Evolutionary conservation across 306 rosid species (phyloP), one percentile per base, ranked within the genome.

Genomic region (Crotalaria pallida): DNA sequence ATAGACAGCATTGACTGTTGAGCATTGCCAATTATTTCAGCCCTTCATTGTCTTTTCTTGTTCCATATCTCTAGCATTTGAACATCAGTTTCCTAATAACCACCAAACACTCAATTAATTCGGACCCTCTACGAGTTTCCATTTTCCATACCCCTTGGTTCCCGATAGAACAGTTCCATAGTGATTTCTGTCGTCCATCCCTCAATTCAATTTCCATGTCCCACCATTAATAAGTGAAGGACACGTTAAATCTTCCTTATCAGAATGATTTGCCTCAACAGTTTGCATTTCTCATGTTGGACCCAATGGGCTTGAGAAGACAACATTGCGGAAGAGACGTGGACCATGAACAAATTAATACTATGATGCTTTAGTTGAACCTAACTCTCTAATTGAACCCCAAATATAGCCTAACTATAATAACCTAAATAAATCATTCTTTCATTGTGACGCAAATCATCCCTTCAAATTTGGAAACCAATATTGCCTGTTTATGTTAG

Each of bases 31-130:
- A 26, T 24, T 64, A 13, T 31, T 49, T 41, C 1, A 13, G 40
- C 45, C 58, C 49, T 59, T 59, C 23, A 52, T 74, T 47, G 38
- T 61, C 65, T 74, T 61, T 52, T 55, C 38, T 33, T 67, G 70
- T 17, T 62, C 3, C 43, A 70, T 34, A 22, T 38, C 52, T 56
- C 41, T 41, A 38, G 36, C 24, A 24, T 40, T 72, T 17, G 24
- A 58, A n/a, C 7, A 19, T 31, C 12, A 47, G 19, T 17, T 71
- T 36, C 11, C 24, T 33, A 29, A 27, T 18, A 72, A 50, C 53
- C 77, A 73, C 31, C 13, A 0, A 29, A 51, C 47, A 18, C 41
- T 5, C 7, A 31, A n/a, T 15, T 3, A 59, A 41, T 5, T 38
- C 59, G 65, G 57, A 45, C 47, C 52, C 50, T 26, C 69, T 12